Base-by-base conservation (phyloP, 2,329 filamentous ascomycete species). In the Ophidiomyces ophidiicola region DNA sequence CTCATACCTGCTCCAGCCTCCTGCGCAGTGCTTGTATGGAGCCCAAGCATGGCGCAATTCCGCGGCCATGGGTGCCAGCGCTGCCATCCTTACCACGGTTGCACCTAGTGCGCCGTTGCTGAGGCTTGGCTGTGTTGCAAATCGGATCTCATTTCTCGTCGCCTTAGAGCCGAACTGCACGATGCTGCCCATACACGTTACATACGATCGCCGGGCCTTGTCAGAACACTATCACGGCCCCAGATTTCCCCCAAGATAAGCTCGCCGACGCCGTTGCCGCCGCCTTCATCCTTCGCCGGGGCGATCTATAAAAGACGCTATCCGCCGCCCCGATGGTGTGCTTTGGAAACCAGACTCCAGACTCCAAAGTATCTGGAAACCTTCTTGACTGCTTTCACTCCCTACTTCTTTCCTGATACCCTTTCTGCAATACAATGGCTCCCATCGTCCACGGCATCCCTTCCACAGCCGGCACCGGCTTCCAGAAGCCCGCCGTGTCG, bases 381-480 rank as follows among this genome's bases (percentile, higher is more conserved):
- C 35, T 25, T 18, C 5, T 8, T 24, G 6, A 12, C 6, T 15
- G 10, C 18, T 11, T 20, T 29, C 25, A 3, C n/a, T 14, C 15
- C 1, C 26, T 10, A 15, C 7, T 32, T 23, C 25, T 8, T 26
- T 30, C 20, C 23, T 28, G 23, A 32, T 29, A 8, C 6, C n/a
- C 24, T 4, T 32, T 20, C 26, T 12, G n/a, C 17, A 30, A 19
- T 17, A 44, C 14, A 39, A 48, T 48, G 46, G 41, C 46, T 7
- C 46, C 46, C 12, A 45, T 45, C 30, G 24, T 42, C 24, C 45
- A 45, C 25, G 46, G 47, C 26, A 44, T 28, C 12, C 33, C 44
- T 36, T 33, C 31, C 11, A 18, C 39, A 5, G 21, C 35, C 21
- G 19, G 35, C 10, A 30, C 39, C n/a, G 17, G 34, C n/a, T 19